These are phyloP conservation scores for Mycosphaerella sp. DNA, from an alignment of 2,329 filamentous ascomycete species.

Conservation along the genomic window DNA sequence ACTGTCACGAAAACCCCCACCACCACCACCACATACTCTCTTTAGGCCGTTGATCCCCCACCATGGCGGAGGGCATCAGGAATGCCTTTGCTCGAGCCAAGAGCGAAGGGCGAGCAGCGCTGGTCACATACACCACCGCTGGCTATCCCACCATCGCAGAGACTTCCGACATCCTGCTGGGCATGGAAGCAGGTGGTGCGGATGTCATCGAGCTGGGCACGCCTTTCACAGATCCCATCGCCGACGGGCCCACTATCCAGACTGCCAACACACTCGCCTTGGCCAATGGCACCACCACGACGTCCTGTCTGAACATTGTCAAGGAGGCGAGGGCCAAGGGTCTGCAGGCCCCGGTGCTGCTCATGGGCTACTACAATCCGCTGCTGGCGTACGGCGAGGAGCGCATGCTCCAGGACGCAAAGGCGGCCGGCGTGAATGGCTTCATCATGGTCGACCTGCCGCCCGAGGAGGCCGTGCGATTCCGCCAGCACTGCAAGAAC, in stretches of 20 bases:
- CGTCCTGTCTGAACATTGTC: constrained; percentile 74
- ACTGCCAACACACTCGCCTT: constrained; percentile 86
- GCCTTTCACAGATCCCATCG: constrained; percentile 96
- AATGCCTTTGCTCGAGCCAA: constrained; percentile 48
- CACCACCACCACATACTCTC: neutral
- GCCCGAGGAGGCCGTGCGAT: constrained; percentile 89
- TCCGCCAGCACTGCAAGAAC: constrained; percentile 74
- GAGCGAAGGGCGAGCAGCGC: constrained; percentile 56
- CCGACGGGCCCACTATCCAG: constrained; percentile 95
- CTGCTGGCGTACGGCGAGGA: constrained; percentile 92
- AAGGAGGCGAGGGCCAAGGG: constrained; percentile 71
- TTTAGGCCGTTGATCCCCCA: neutral
- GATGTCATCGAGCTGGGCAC: constrained; percentile 94
- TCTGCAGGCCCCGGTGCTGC: constrained; percentile 72
- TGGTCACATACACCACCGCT: constrained; percentile 94
- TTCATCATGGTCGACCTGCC: constrained; percentile 96
- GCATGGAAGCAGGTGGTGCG: constrained; percentile 86
- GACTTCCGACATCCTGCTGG: constrained; percentile 77
- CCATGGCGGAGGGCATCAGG: constrained; percentile 44
- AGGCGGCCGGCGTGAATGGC: constrained; percentile 79
- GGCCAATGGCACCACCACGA: constrained; percentile 78
- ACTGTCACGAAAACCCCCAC: neutral
- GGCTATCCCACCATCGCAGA: constrained; percentile 80
- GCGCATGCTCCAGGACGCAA: constrained; percentile 75
- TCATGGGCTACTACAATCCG: constrained; percentile 99